These are phyloP conservation scores for Brassica carinata DNA, from an alignment of 345 rosid genomes.

Conservation along the genomic window DNA sequence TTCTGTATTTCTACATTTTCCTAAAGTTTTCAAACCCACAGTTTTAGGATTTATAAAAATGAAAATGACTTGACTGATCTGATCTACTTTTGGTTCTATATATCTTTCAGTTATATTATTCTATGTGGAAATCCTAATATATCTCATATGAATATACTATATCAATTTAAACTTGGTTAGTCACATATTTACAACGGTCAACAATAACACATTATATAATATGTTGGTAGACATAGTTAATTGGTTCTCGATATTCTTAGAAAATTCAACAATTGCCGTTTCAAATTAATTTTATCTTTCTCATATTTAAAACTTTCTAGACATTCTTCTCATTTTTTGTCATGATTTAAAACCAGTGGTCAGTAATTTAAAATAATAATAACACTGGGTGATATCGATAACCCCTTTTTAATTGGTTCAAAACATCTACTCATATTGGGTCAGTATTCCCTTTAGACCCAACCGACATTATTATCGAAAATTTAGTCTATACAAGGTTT, in stretches of 20 bases:
- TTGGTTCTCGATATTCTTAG: neutral
- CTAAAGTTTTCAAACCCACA: constrained; percentile 18
- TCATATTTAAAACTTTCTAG: neutral
- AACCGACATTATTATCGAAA: constrained; percentile 25
- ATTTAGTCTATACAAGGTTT: constrained; percentile 26
- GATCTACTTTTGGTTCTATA: neutral
- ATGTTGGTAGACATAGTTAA: neutral
- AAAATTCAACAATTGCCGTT: neutral
- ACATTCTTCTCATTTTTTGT: neutral
- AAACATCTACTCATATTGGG: constrained; percentile 11
- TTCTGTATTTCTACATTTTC: constrained; percentile 11
- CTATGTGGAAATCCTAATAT: neutral
- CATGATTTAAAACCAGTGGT: neutral
- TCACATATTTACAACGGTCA: neutral
- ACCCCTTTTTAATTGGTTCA: constrained; percentile 7
- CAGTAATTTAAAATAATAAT: neutral
- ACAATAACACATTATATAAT: neutral
- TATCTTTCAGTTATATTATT: neutral
- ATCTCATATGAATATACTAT: neutral
- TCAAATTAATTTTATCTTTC: constrained; percentile 1
- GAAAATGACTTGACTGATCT: constrained; percentile 3
- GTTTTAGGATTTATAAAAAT: constrained; percentile 2
- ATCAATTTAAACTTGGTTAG: neutral
- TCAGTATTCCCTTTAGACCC: constrained; percentile 10
- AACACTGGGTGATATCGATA: neutral